Evolutionary conservation across 2,329 filamentous ascomycete genomes (phyloP).

Genomic region (Myriangium duriaei): DNA sequence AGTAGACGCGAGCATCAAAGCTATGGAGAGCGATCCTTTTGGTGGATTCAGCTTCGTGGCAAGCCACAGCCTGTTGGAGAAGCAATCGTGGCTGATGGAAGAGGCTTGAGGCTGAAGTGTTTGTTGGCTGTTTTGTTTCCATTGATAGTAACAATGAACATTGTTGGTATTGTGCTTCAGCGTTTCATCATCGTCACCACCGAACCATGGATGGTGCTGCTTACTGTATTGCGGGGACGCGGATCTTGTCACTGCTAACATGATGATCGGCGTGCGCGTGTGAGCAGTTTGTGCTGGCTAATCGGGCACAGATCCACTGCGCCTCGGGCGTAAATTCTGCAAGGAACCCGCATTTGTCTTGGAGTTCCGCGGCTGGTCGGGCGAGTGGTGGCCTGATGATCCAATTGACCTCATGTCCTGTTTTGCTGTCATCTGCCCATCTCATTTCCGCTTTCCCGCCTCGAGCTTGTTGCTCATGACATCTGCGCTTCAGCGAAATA

Average conservation of each 20-base stretch:
- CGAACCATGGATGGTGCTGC: not conserved
- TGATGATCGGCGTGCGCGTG: not conserved
- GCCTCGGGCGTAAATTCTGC: too few relatives aligned
- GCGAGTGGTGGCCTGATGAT: too few relatives aligned
- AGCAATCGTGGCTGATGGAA: slow-evolving; percentile 22
- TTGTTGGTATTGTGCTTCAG: not conserved
- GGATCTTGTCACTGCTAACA: not conserved
- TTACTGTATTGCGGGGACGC: not conserved
- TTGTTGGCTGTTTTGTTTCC: not conserved
- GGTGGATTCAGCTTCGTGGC: slow-evolving; percentile 43
- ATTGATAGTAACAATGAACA: not conserved
- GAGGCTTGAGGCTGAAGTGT: slow-evolving; percentile 16
- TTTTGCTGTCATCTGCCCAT: too few relatives aligned
- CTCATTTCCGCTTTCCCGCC: too few relatives aligned
- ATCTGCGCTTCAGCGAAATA: too few relatives aligned
- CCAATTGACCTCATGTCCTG: too few relatives aligned
- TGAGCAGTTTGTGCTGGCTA: not conserved
- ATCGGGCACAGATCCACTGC: too few relatives aligned
- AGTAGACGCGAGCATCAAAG: slow-evolving; percentile 13
- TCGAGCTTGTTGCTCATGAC: too few relatives aligned
- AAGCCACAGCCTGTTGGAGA: slow-evolving; percentile 37
- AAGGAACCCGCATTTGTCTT: too few relatives aligned
- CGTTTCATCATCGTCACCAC: not conserved
- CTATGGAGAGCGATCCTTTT: slow-evolving; percentile 32
- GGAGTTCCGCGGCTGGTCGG: too few relatives aligned